Evolutionary conservation across 768 basidiomycete genomes (phyloP).

Genomic region (Leccinum sublutescens): DNA sequence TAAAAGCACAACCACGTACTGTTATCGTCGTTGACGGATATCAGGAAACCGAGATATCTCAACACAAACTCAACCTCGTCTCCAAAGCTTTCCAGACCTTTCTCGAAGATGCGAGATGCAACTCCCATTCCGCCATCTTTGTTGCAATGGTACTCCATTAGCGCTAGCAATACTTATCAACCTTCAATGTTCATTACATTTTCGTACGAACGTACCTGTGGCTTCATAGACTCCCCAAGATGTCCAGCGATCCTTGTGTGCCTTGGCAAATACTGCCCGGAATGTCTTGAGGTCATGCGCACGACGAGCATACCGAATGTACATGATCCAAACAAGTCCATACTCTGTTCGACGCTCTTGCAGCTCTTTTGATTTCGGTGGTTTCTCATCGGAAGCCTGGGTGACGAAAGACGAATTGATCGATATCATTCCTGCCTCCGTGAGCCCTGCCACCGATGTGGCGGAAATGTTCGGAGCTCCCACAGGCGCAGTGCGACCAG

Average conservation of each 20-base stretch:
- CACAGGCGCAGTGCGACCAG: slow-evolving; percentile 26
- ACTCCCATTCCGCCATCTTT: slow-evolving; percentile 70
- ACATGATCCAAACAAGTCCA: slow-evolving; percentile 81
- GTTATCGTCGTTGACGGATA: slow-evolving; percentile 92
- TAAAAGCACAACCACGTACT: slow-evolving; percentile 52
- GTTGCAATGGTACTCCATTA: slow-evolving; percentile 93
- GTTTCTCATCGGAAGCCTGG: slow-evolving; percentile 53
- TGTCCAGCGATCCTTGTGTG: slow-evolving; percentile 70
- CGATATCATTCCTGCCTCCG: slow-evolving; percentile 34
- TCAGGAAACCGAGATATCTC: slow-evolving; percentile 88
- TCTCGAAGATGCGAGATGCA: slow-evolving; percentile 90
- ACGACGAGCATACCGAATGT: slow-evolving; percentile 89
- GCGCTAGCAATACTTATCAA: slow-evolving; percentile 46
- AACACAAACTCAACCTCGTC: slow-evolving; percentile 84
- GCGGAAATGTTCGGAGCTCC: slow-evolving; percentile 19
- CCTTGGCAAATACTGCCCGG: slow-evolving; percentile 75
- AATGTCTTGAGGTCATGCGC: slow-evolving; percentile 84
- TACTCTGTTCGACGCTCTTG: slow-evolving; percentile 61
- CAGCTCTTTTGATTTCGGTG: slow-evolving; percentile 53
- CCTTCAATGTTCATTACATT: not conserved
- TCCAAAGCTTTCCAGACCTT: slow-evolving; percentile 80
- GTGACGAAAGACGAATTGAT: slow-evolving; percentile 49
- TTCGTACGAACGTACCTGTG: slow-evolving; percentile 52
- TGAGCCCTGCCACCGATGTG: slow-evolving; percentile 11
- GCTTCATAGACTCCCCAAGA: slow-evolving; percentile 96